These are phyloP conservation scores for Metschnikowia cubensis DNA, from an alignment of 805 yeast species.

Conservation along the genomic window DNA sequence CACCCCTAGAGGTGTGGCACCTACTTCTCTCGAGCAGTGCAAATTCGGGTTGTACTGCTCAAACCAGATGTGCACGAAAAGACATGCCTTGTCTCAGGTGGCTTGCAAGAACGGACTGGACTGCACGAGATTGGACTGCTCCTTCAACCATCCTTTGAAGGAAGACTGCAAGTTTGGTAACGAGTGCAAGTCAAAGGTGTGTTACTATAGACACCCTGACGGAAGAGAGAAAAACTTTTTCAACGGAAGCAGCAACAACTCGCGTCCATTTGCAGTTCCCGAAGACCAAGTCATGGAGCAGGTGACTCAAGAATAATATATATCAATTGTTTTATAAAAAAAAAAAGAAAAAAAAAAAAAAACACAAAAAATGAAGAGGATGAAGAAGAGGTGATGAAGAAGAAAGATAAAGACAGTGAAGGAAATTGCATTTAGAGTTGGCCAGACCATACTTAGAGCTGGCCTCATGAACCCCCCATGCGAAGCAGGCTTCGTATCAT, in stretches of 20 bases:
- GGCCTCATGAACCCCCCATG: not conserved
- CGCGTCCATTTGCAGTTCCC: conserved; percentile 72
- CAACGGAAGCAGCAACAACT: conserved; percentile 19
- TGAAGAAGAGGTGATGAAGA: not conserved
- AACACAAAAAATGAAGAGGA: not conserved
- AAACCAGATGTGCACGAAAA: conserved; percentile 70
- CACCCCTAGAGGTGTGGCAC: conserved; percentile 18
- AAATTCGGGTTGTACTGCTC: conserved; percentile 75
- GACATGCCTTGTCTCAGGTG: conserved; percentile 75
- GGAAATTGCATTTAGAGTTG: not conserved
- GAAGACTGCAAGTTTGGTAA: conserved; percentile 79
- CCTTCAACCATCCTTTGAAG: conserved; percentile 74
- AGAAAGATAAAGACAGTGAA: not conserved
- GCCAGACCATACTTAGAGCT: not conserved
- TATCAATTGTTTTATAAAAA: conserved; percentile 7
- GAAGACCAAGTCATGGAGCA: conserved; percentile 70
- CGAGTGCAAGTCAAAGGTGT: conserved; percentile 66
- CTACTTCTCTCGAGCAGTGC: conserved; percentile 72
- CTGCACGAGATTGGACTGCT: conserved; percentile 78
- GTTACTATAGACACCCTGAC: conserved; percentile 77
- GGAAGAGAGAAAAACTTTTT: conserved; percentile 45
- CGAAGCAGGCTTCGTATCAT: conserved; percentile 3
- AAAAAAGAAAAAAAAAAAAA: conserved; percentile 12
- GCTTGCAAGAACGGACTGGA: conserved; percentile 79
- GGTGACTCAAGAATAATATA: conserved; percentile 40